Conservation (phyloP, 495 filamentous ascomycete genomes). For the Penicillium ucsense region DNA sequence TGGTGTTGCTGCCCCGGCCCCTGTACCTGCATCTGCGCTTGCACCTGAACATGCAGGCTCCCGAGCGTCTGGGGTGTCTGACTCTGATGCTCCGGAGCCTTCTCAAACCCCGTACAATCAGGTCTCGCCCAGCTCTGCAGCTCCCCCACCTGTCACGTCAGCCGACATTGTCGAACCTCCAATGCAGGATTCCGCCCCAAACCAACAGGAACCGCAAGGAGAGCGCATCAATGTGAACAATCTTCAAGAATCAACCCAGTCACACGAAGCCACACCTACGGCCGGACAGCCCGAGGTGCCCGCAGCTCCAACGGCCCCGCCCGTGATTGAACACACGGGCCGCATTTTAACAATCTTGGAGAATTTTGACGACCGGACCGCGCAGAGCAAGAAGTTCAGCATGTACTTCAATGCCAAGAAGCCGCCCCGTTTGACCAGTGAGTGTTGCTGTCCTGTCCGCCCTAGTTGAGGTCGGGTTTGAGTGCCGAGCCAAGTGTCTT, state of each 20-base stretch:
- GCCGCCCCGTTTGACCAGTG: slow-evolving; percentile 39
- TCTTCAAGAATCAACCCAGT: slow-evolving; percentile 2
- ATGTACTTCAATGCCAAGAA: slow-evolving; percentile 45
- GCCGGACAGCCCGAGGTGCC: slow-evolving; percentile 13
- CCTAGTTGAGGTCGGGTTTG: neutral
- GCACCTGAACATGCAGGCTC: neutral
- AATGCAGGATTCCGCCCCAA: neutral
- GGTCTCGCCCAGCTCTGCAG: slow-evolving; percentile 3
- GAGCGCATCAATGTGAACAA: neutral
- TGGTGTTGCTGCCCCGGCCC: slow-evolving; percentile 1
- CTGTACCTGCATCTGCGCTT: neutral
- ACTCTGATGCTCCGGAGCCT: slow-evolving; percentile 1
- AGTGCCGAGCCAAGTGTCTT: too few relatives aligned
- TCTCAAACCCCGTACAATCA: slow-evolving; percentile 4
- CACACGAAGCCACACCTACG: slow-evolving; percentile 6
- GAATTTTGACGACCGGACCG: slow-evolving; percentile 45
- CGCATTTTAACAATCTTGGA: slow-evolving; percentile 44
- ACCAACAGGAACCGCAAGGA: slow-evolving; percentile 3
- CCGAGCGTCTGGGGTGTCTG: too few relatives aligned
- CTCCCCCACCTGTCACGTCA: slow-evolving; percentile 10
- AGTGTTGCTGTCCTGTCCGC: slow-evolving; percentile 12
- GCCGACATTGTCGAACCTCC: slow-evolving; percentile 7
- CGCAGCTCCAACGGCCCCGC: slow-evolving; percentile 20
- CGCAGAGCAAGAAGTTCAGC: slow-evolving; percentile 39
- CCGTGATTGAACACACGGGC: slow-evolving; percentile 40